Conservation (phyloP, 225 moss, liverwort and hornwort species). For the Bryum argenteum region DNA sequence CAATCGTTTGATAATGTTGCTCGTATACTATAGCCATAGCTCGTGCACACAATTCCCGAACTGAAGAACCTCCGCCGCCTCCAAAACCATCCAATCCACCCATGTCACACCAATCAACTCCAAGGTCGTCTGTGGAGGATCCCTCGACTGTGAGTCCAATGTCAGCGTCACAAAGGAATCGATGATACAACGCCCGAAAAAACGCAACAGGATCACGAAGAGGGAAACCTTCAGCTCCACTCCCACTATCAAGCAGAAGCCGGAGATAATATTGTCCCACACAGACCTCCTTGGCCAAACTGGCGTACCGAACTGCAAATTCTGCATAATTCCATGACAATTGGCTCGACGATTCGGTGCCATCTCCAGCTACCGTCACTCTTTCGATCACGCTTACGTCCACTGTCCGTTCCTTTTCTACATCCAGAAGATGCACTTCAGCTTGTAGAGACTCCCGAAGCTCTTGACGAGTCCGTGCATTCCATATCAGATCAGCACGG, state of each 20-base stretch:
- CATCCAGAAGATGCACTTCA: constrained; percentile 90
- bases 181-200: constrained; percentile 92
- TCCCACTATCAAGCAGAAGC: constrained; percentile 81
- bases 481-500: constrained; percentile 95
- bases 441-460: constrained; percentile 81
- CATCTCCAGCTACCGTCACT: constrained; percentile 44
- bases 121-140: constrained; percentile 74
- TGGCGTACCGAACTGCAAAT: constrained; percentile 84
- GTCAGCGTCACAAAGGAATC: constrained; percentile 92
- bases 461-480: constrained; percentile 89
- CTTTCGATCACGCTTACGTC: constrained; percentile 73
- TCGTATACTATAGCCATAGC: constrained; percentile 95
- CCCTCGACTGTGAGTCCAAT: constrained; percentile 88
- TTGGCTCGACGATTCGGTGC: constrained; percentile 60
- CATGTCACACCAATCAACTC: constrained; percentile 94
- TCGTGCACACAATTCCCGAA: constrained; percentile 87
- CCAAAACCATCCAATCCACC: constrained; percentile 94
- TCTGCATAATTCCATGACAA: constrained; percentile 97
- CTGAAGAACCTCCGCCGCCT: constrained; percentile 85
- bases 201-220: constrained; percentile 82
- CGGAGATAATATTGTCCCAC: constrained; percentile 92
- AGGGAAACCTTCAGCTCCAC: constrained; percentile 77
- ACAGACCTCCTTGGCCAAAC: constrained; percentile 89
- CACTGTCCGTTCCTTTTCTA: constrained; percentile 86
- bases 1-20: constrained; percentile 82